These are phyloP conservation scores for Diaporthe sp. DNA, from an alignment of 2,329 filamentous ascomycete genomes.

Conservation along the genomic window DNA sequence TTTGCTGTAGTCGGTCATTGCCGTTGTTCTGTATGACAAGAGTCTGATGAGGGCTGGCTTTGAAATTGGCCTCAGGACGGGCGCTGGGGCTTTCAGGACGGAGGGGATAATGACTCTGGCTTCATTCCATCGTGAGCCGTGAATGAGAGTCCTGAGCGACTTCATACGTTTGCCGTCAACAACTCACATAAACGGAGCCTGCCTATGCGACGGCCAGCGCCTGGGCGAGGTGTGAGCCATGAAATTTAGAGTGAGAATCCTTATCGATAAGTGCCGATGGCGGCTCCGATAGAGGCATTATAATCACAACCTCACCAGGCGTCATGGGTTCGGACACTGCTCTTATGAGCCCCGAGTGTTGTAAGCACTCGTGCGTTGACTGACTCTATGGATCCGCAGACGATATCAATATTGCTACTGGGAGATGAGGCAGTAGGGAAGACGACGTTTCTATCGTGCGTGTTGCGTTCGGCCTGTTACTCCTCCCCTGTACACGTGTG, in stretches of 20 bases:
- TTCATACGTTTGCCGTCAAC: slow-evolving; percentile 34
- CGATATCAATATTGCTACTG: slow-evolving; percentile 69
- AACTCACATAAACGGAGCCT: slow-evolving; percentile 23
- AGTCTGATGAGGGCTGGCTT: slow-evolving; percentile 1
- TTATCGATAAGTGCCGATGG: slow-evolving; percentile 43
- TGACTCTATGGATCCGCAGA: slow-evolving; percentile 61
- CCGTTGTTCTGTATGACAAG: not conserved
- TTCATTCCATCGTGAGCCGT: slow-evolving; percentile 37
- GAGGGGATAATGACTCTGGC: not conserved
- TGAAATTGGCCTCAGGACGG: not conserved
- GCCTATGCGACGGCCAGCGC: not conserved
- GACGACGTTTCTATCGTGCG: slow-evolving; percentile 73
- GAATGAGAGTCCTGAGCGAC: not conserved
- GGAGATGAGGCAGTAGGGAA: slow-evolving; percentile 73
- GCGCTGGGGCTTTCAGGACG: not conserved
- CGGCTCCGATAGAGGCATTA: slow-evolving; percentile 22
- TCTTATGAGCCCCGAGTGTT: not conserved
- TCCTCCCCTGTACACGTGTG: slow-evolving; percentile 19
- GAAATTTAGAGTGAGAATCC: slow-evolving; percentile 40
- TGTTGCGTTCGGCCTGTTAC: slow-evolving; percentile 45
- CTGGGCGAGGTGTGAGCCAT: not conserved
- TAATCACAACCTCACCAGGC: not conserved
- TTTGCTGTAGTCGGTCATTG: slow-evolving; percentile 65
- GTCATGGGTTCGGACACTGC: not conserved
- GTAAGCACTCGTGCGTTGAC: slow-evolving; percentile 34